Evolutionary conservation across 257 asterid species (phyloP), one percentile per base, ranked within the genome.

Genomic region (Nicotiana tomentosiformis): DNA sequence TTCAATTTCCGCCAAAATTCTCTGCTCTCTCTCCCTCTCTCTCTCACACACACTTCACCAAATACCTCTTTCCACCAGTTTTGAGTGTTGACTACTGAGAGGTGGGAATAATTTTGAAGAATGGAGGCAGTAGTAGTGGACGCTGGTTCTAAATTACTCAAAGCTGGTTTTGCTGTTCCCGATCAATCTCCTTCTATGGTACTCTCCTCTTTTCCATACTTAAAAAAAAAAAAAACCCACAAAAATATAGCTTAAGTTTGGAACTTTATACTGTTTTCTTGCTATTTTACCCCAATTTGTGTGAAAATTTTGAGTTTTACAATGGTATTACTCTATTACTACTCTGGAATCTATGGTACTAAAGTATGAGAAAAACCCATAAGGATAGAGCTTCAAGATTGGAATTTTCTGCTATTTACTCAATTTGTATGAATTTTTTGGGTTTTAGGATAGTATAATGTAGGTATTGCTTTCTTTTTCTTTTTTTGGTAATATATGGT

Each of bases 121-220:
- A 96, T 96, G 99, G 98, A 96, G 90, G 97, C 99, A 16, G 97
- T 92, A 84, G 99, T 96, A 69, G 91, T 96, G 39, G 99, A 96
- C 84, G 94, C 92, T 46, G 99, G 99, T 61, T 83, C 93, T 61
- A 91, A 93, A 84, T 86, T 94, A 76, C 95, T 96, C 81, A 96
- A 96, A 87, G 95, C 98, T 78, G 99, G 99, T 46, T 96, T 93
- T 33, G 94, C 98, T 64, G 90, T 90, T 74, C 99, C 99, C 14
- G 99, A 96, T 85, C 98, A 94, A 84, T 93, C 98, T 77, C 99
- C 99, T 81, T 86, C 99, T n/a, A 87, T 92, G 95, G 97, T 94
- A 87, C 62, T 37, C 66, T 16, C 11, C 66, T 18, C 37, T 49
- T n/a, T 11, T 82, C 4, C 14, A 1, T 55, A 61, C 68, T 8